Percentiles rank a stretch among this genome's conserved stretches.
Conservation (phyloP, 169 alveolate genomes). For the Eimeria praecox region DNA sequence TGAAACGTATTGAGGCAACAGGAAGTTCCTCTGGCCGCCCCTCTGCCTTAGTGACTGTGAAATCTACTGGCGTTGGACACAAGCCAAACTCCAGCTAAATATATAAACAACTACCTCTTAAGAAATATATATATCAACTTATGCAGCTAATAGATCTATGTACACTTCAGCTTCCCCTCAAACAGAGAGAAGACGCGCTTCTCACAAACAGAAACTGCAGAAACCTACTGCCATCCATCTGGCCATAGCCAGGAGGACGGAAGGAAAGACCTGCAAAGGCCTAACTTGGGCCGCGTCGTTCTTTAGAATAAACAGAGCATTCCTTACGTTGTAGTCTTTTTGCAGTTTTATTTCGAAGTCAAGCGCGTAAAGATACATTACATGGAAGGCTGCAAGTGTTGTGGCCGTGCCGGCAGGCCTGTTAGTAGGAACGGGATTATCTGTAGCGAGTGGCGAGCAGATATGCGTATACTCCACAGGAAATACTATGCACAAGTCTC, state of each 20-base stretch:
- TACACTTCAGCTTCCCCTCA: neutral
- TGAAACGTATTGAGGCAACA: constrained; percentile 94
- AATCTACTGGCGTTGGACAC: constrained; percentile 55
- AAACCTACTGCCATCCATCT: neutral
- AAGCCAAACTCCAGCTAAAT: neutral
- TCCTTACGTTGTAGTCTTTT: neutral
- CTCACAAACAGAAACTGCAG: neutral
- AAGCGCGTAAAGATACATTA: neutral
- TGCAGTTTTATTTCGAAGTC: neutral
- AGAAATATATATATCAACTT: neutral
- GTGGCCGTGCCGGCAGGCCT: neutral
- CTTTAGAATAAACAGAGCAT: neutral
- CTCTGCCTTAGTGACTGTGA: constrained; percentile 38
- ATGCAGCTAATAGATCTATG: neutral
- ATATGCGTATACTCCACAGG: neutral
- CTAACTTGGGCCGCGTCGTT: neutral
- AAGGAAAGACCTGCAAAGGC: too few species aligned
- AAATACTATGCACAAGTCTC: neutral
- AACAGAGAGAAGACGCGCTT: neutral
- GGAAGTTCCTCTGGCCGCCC: constrained; percentile 81
- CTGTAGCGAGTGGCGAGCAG: neutral
- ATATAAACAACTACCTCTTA: neutral
- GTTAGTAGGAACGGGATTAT: neutral
- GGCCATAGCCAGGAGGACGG: neutral
- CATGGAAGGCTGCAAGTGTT: neutral